Evolutionary conservation across 176 grass and related monocot species (phyloP).

Genomic region (Hordeum vulgare): DNA sequence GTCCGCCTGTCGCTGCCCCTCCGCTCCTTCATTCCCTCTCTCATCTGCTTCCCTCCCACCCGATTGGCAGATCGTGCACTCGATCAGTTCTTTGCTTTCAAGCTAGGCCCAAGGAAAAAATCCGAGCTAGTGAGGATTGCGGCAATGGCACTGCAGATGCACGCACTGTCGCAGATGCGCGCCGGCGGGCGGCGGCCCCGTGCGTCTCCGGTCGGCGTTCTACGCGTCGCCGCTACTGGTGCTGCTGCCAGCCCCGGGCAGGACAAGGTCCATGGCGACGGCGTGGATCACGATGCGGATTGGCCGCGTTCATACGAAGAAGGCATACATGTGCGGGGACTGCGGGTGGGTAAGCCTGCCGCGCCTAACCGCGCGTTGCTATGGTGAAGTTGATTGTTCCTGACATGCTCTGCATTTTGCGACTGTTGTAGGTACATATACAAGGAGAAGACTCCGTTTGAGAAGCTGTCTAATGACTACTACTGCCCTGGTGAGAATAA

Average conservation of each 20-base stretch:
- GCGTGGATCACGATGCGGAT: conserved; percentile 59
- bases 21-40: too few species aligned
- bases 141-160: conserved; percentile 65
- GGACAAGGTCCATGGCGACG: conserved; percentile 9
- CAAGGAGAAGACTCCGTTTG: conserved; percentile 82
- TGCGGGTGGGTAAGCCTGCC: conserved; percentile 75
- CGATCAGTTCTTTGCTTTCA: neutral
- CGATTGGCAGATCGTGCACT: neutral
- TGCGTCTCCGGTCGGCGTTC: conserved; percentile 37
- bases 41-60: too few species aligned
- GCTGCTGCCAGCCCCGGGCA: conserved; percentile 21
- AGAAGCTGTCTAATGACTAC: conserved; percentile 78
- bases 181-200: conserved; percentile 12
- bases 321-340: conserved; percentile 90
- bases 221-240: conserved; percentile 28
- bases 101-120: neutral
- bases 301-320: conserved; percentile 47
- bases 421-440: conserved; percentile 68
- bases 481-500: conserved; percentile 72
- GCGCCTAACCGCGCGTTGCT: neutral
- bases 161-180: conserved; percentile 31
- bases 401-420: neutral
- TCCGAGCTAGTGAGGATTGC: neutral
- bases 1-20: too few species aligned
- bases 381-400: neutral